These are phyloP conservation scores for Craterostigma plantagineum DNA, from an alignment of 257 asterid genomes.

Conservation along the genomic window DNA sequence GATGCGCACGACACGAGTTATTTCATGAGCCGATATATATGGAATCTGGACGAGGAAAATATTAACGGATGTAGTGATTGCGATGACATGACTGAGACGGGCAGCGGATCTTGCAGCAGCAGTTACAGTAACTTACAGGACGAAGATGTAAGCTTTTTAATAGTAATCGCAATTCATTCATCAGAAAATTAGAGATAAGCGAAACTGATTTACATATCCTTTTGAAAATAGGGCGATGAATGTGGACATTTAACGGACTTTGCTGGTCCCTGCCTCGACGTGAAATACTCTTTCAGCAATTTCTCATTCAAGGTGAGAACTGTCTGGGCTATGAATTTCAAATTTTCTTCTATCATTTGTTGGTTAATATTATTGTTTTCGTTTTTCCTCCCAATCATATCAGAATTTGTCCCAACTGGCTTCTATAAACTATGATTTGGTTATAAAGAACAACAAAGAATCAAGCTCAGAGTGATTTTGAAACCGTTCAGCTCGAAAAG, in stretches of 20 bases:
- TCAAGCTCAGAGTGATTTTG: too few species aligned
- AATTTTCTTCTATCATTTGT: too few species aligned
- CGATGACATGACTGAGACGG: constrained; percentile 55
- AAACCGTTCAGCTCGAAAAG: too few species aligned
- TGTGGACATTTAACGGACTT: constrained; percentile 64
- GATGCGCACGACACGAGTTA: constrained; percentile 87
- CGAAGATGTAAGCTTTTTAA: constrained; percentile 47
- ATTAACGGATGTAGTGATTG: constrained; percentile 60
- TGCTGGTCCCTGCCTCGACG: constrained; percentile 33
- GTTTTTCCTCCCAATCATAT: too few species aligned
- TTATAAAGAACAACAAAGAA: too few species aligned
- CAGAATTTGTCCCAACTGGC: too few species aligned
- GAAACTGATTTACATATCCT: background rate
- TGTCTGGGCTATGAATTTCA: too few species aligned
- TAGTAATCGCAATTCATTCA: background rate
- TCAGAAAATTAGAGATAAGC: background rate
- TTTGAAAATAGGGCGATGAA: constrained; percentile 53
- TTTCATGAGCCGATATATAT: constrained; percentile 91
- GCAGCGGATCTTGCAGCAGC: constrained; percentile 66
- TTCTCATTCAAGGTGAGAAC: constrained; percentile 80
- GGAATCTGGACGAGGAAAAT: constrained; percentile 81
- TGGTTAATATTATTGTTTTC: too few species aligned
- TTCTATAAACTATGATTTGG: too few species aligned
- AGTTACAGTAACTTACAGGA: constrained; percentile 35
- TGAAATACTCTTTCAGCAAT: constrained; percentile 69